Conservation (phyloP, 2,329 filamentous ascomycete species). For the Hypoxylon sp. region DNA sequence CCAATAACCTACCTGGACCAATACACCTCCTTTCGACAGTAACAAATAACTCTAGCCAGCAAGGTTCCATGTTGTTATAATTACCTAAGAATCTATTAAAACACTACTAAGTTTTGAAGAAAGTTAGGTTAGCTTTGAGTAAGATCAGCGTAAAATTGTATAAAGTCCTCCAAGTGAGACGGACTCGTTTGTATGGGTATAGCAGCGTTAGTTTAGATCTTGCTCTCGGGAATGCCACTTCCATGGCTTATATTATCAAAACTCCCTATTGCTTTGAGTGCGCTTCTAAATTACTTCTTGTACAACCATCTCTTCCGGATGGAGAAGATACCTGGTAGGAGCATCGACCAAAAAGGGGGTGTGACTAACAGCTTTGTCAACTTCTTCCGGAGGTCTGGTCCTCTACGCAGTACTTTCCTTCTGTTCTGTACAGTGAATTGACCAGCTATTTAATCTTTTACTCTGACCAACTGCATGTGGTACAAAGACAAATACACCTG, state of each 20-base stretch:
- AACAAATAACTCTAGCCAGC: neutral
- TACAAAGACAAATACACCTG: neutral
- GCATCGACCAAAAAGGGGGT: neutral
- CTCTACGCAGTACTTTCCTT: neutral
- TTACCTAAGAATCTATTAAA: neutral
- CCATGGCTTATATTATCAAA: neutral
- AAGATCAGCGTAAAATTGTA: neutral
- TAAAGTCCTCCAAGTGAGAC: neutral
- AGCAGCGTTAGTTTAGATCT: neutral
- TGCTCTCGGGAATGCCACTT: neutral
- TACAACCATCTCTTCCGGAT: neutral
- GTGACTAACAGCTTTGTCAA: neutral
- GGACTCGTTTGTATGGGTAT: neutral
- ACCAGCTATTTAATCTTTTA: neutral
- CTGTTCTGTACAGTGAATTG: neutral
- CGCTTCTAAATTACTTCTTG: neutral
- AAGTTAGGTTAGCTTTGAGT: neutral
- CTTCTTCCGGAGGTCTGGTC: neutral
- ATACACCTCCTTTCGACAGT: neutral
- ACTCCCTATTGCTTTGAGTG: neutral
- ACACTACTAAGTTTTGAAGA: neutral
- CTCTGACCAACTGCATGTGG: neutral
- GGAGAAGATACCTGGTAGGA: neutral
- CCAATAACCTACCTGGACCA: neutral
- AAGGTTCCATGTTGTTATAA: neutral